Evolutionary conservation across 2,329 filamentous ascomycete species (phyloP).

Genomic region (Lecanoromycetidae sp.): DNA sequence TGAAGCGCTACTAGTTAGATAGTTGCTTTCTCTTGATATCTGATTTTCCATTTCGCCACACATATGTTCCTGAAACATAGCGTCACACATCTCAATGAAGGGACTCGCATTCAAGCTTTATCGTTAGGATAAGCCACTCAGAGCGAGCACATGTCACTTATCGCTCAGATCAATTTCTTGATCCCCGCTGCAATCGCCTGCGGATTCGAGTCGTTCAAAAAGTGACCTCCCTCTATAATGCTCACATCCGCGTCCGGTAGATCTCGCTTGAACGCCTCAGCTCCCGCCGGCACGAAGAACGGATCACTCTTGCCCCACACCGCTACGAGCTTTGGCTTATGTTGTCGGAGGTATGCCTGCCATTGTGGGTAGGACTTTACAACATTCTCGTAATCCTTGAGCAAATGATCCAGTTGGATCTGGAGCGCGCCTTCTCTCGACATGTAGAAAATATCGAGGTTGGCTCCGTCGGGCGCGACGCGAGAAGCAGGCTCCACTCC

Average conservation of each 20-base stretch:
- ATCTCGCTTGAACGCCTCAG: constrained; percentile 43
- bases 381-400: not conserved
- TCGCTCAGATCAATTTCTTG: not conserved
- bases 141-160: too few relatives aligned
- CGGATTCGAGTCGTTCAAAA: constrained; percentile 36
- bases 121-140: too few relatives aligned
- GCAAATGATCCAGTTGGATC: not conserved
- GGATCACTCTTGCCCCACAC: not conserved
- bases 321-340: not conserved
- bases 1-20: too few relatives aligned
- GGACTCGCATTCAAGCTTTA: too few relatives aligned
- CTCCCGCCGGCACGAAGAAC: constrained; percentile 32
- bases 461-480: not conserved
- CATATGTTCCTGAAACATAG: too few relatives aligned
- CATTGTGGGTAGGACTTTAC: not conserved
- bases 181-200: constrained; percentile 25
- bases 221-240: constrained; percentile 45
- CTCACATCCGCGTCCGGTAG: constrained; percentile 37
- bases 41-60: too few relatives aligned
- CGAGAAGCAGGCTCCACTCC: not conserved
- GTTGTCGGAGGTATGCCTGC: not conserved
- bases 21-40: too few relatives aligned
- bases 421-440: not conserved
- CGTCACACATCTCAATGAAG: too few relatives aligned
- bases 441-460: not conserved